phyloP scores from a whole-genome alignment of 2,329 filamentous ascomycete genomes.

The Albophoma yamanashiensis region DNA sequence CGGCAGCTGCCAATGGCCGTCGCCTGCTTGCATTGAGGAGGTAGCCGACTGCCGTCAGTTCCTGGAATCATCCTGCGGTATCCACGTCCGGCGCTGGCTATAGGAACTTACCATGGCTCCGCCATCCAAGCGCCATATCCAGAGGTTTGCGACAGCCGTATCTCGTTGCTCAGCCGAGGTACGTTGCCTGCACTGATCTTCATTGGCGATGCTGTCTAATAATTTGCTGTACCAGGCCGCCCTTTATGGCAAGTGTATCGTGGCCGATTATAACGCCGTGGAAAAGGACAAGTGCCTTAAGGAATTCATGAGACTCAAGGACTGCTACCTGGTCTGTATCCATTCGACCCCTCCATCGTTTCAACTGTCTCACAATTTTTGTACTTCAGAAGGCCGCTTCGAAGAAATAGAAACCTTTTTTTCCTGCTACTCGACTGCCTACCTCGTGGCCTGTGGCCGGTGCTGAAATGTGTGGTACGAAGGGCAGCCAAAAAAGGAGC shows the following conservation, averaged over 20 bases:
- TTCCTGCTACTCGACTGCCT: neutral
- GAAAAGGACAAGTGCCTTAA: constrained; percentile 82
- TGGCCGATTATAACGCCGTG: constrained; percentile 80
- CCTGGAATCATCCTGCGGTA: neutral
- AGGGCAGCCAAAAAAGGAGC: neutral
- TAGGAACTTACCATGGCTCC: constrained; percentile 11
- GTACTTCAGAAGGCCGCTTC: constrained; percentile 12
- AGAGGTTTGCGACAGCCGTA: constrained; percentile 42
- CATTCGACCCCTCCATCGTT: neutral
- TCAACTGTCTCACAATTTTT: neutral
- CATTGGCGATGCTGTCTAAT: neutral
- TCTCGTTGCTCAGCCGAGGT: constrained; percentile 48
- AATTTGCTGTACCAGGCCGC: constrained; percentile 48
- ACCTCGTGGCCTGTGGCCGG: neutral
- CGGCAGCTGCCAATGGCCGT: neutral
- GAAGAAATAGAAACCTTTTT: constrained; percentile 9
- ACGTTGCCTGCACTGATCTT: constrained; percentile 5
- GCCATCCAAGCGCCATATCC: constrained; percentile 33
- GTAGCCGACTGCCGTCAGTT: neutral
- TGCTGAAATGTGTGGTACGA: neutral
- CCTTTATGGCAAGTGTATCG: constrained; percentile 82
- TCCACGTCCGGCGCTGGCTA: neutral
- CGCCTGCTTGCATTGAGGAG: neutral
- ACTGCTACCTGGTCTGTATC: constrained; percentile 69
- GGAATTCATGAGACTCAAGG: constrained; percentile 76